Base-by-base conservation (phyloP, 225 moss, liverwort and hornwort species). In the Straminergon stramineum region DNA sequence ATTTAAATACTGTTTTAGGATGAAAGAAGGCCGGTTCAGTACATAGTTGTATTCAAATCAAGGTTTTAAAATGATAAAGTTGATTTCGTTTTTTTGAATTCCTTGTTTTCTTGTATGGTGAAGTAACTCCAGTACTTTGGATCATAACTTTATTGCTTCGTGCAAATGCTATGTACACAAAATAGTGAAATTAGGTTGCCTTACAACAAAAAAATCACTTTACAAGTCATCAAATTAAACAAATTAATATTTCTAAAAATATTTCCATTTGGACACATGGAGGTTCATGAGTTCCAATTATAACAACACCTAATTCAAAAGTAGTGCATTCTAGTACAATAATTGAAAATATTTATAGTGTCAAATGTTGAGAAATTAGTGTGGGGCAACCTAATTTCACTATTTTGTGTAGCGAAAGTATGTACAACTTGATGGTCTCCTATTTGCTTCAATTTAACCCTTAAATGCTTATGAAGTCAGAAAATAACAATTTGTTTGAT, bases 21-120 rank as follows among this genome's bases (percentile, higher is more conserved):
- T 32, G 4, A 52, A 75, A 51, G 6, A 37, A 26, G 3, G 4
- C 4, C 0, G 0, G 0, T 16, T 37, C 4, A 37, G 2, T 1
- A 56, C 5, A 37, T 9, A 16, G 0, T 6, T 56, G 15, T 37
- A 56, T 35, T 78, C 17, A 75, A 78, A 56, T 78, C 1, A 55
- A 48, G 19, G 11, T 53, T 22, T 31, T 34, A 13, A 53, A 55
- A 55, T 55, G 22, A 7, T 13, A 76, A 34, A 34, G 5, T 74
- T 74, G 9, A 7, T 31, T 75, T 71, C 8, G 1, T 24, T 75
- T 39, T 75, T 51, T 10, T 2, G 7, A 28, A 4, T 43, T 48
- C 13, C 5, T 6, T 11, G 0, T 32, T 13, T 21, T 22, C 4
- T 35, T 5, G 5, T 22, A 5, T 55, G 1, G 8, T 52, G 11